A percentile compares a stretch with the other conserved stretches of the same genome.
Evolutionary conservation across 2,329 filamentous ascomycete genomes (phyloP).

Genomic region (Tolypocladium cylindrosporum): DNA sequence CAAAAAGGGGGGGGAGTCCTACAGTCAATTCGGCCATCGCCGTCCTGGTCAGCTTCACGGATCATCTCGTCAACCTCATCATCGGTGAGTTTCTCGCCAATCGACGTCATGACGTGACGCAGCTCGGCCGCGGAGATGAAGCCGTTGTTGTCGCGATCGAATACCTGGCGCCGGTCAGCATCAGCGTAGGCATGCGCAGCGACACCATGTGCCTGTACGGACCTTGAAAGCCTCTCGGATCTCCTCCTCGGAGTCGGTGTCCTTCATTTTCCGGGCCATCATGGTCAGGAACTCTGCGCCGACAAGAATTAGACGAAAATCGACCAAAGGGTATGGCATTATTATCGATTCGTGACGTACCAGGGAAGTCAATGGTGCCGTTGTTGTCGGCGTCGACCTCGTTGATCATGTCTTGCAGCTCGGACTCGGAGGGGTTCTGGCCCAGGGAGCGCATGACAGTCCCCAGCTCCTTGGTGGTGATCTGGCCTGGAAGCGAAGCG

Average conservation of each 20-base stretch:
- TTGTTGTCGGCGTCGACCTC: conserved; percentile 90
- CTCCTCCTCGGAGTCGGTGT: conserved; percentile 84
- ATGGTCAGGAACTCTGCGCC: conserved; percentile 73
- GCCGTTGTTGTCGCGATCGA: conserved; percentile 85
- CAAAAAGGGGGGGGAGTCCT: conserved; percentile 22
- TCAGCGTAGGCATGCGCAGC: no score
- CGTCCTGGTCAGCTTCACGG: conserved; percentile 81
- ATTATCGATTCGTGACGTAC: conserved; percentile 35
- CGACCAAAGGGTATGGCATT: not conserved
- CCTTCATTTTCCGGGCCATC: conserved; percentile 94
- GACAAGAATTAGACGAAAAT: not conserved
- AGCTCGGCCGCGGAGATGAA: conserved; percentile 85
- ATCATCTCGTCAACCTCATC: conserved; percentile 93
- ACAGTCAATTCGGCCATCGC: conserved; percentile 85
- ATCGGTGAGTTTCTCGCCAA: conserved; percentile 83
- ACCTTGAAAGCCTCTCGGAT: conserved; percentile 86
- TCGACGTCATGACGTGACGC: conserved; percentile 86
- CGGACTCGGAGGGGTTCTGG: conserved; percentile 83
- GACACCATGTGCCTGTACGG: not conserved
- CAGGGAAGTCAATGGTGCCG: conserved; percentile 84
- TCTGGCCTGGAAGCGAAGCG: conserved; percentile 53
- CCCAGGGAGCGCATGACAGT: conserved; percentile 86
- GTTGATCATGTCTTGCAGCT: conserved; percentile 91
- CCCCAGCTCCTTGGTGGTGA: conserved; percentile 83
- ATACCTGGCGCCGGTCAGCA: conserved; percentile 42